Percentiles rank a stretch among this genome's conserved stretches.
These are phyloP conservation scores for Dianthus caryophyllus DNA, from an alignment of 148 eudicot genomes.

Conservation along the genomic window DNA sequence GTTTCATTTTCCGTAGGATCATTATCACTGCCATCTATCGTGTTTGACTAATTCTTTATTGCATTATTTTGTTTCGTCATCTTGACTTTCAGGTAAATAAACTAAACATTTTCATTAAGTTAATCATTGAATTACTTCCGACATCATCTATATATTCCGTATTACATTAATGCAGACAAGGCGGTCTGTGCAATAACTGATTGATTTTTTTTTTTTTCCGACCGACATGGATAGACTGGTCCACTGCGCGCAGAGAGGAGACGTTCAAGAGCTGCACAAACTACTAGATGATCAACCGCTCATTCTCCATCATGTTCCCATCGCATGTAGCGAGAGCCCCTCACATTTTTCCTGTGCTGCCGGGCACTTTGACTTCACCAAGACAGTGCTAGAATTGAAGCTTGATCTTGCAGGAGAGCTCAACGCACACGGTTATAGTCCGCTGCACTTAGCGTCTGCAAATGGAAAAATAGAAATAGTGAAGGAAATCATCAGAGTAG, in stretches of 20 bases:
- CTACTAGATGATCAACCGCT: slow-evolving; percentile 29
- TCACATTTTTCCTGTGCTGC: slow-evolving; percentile 34
- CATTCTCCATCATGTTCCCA: slow-evolving; percentile 24
- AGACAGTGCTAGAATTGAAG: slow-evolving; percentile 25
- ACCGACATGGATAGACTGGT: slow-evolving; percentile 25
- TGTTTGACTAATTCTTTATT: too few species aligned
- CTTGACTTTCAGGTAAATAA: too few species aligned
- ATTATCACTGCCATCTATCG: too few species aligned
- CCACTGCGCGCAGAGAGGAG: slow-evolving; percentile 30
- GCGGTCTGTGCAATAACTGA: too few species aligned
- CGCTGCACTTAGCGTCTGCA: slow-evolving; percentile 51
- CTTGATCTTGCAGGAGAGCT: slow-evolving; percentile 35
- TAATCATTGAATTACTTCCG: too few species aligned
- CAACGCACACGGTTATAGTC: slow-evolving; percentile 44
- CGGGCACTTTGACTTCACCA: slow-evolving; percentile 35
- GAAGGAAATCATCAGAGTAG: slow-evolving; percentile 39
- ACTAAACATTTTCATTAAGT: too few species aligned
- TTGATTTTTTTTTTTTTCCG: too few species aligned
- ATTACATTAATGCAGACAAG: too few species aligned
- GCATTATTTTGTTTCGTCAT: too few species aligned
- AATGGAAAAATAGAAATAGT: slow-evolving; percentile 39
- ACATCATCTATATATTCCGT: too few species aligned
- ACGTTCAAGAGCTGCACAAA: slow-evolving; percentile 25
- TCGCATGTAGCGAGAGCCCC: slow-evolving; percentile 28
- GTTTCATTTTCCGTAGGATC: too few species aligned